phyloP scores from a whole-genome alignment of 345 rosid species.

The Acer campestre region DNA sequence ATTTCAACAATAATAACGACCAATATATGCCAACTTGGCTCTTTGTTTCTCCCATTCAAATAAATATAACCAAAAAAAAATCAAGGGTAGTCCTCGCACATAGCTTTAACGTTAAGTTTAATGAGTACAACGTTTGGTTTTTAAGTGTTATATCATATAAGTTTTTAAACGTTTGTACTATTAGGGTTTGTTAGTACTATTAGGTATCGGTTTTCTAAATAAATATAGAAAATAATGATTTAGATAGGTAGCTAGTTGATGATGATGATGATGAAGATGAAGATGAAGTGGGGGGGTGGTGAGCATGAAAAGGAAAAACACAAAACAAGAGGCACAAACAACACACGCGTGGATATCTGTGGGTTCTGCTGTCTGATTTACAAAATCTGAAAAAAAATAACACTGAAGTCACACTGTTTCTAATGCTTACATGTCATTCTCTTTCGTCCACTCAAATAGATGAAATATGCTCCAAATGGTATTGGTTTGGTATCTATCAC shows the following conservation, averaged over 20 bases:
- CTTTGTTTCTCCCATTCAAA: not conserved
- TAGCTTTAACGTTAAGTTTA: too few species aligned
- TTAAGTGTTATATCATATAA: not conserved
- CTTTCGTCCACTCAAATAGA: not conserved
- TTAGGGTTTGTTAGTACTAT: too few species aligned
- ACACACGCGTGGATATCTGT: constrained; percentile 12
- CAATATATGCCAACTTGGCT: not conserved
- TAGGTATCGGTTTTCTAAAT: too few species aligned
- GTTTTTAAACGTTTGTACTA: not conserved
- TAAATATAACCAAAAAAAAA: not conserved
- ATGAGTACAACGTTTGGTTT: too few species aligned
- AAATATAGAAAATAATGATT: not conserved
- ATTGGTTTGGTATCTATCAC: constrained; percentile 22
- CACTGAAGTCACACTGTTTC: not conserved
- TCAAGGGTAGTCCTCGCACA: too few species aligned
- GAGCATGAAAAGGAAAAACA: constrained; percentile 19
- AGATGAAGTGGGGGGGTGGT: constrained; percentile 8
- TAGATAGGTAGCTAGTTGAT: not conserved
- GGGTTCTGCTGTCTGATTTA: constrained; percentile 21
- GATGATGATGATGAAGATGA: constrained; percentile 12
- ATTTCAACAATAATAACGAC: constrained; percentile 17
- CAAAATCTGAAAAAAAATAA: constrained; percentile 7
- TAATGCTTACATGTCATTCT: constrained; percentile 15
- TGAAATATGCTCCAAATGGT: not conserved
- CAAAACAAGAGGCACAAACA: not conserved